Base-by-base conservation (phyloP, 257 asterid genomes). In the Apocynum venetum region DNA sequence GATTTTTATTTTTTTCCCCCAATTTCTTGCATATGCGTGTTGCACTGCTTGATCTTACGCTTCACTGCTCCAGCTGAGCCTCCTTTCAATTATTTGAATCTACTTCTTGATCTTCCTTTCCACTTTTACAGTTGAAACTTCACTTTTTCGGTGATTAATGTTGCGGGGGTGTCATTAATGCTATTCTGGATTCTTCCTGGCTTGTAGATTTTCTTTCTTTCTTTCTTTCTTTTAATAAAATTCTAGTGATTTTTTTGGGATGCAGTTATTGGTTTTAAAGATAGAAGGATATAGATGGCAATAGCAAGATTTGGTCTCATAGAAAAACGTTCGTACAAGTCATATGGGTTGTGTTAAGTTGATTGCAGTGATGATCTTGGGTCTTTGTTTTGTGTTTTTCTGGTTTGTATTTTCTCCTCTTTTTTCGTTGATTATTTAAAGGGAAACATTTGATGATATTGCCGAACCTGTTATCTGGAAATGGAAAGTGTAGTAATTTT, bases 401-500 rank as follows among this genome's bases (percentile, higher is more conserved):
- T 95, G 97, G 98, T 93, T 94, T 83, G 52, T 85, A 3, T 89
- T 91, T 85, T 95, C 98, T 10, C 87, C 86, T 35, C 74, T 85
- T 76, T 90, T 83, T 80, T 92, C 98, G 0, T 96, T 95, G 9
- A 82, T 89, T 49, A 90, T 88, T 72, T 96, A 88, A 75, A 88
- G 99, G 81, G 90, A 91, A 56, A 93, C 91, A 68, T 95, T 95
- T 74, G 98, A 94, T 83, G 96, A 90, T 76, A 84, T 94, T 80
- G 86, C 92, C 60, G 94, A 85, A 83, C 97, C 98, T 8, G 79
- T 86, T 86, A 3, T 87, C 96, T 73, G 86, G 86, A 9, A 84
- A 76, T 74, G 83, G 84, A 68, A 90, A 78, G 85, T 69, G 57
- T 1, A 76, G 74, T 74, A 67, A 72, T 80, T 80, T 79, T 55